Conservation (phyloP, 805 yeast species). For the Torulaspora delbrueckii region DNA sequence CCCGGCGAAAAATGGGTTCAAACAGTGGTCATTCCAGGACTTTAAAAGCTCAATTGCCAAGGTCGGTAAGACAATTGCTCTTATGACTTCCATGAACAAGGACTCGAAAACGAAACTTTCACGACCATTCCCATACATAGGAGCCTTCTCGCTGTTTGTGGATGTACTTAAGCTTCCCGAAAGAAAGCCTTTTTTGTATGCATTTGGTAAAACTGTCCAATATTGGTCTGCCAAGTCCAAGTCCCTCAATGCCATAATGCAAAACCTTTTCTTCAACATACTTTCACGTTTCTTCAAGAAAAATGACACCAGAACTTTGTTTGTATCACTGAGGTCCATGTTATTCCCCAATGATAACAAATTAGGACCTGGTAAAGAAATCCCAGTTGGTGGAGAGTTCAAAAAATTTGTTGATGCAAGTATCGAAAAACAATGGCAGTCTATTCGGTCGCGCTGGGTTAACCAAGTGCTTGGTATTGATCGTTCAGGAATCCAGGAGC, state of each 20-base stretch:
- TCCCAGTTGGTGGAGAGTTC: slow-evolving; percentile 41
- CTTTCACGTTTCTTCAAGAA: slow-evolving; percentile 2
- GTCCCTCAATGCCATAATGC: slow-evolving; percentile 8
- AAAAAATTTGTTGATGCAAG: slow-evolving; percentile 29
- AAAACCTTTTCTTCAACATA: slow-evolving; percentile 9
- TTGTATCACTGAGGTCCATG: slow-evolving; percentile 29
- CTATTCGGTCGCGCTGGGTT: slow-evolving; percentile 17
- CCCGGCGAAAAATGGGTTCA: not conserved
- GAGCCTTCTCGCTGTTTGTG: slow-evolving; percentile 18
- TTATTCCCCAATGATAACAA: slow-evolving; percentile 47
- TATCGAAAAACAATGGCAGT: slow-evolving; percentile 24
- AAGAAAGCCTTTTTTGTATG: slow-evolving; percentile 35
- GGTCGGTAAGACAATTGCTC: slow-evolving; percentile 1
- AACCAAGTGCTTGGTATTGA: slow-evolving; percentile 20
- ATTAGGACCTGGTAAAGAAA: slow-evolving; percentile 45
- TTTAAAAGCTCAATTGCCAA: not conserved
- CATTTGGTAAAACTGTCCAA: slow-evolving; percentile 24
- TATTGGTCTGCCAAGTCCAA: slow-evolving; percentile 13
- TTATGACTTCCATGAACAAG: slow-evolving; percentile 2
- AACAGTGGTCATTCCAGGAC: not conserved
- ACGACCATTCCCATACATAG: slow-evolving; percentile 13
- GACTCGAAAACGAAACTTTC: not conserved
- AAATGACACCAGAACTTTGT: not conserved
- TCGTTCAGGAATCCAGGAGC: slow-evolving; percentile 21
- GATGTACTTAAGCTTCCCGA: slow-evolving; percentile 18